These are phyloP conservation scores for Aspergillus hortae DNA, from an alignment of 2,329 filamentous ascomycete genomes.

Conservation along the genomic window DNA sequence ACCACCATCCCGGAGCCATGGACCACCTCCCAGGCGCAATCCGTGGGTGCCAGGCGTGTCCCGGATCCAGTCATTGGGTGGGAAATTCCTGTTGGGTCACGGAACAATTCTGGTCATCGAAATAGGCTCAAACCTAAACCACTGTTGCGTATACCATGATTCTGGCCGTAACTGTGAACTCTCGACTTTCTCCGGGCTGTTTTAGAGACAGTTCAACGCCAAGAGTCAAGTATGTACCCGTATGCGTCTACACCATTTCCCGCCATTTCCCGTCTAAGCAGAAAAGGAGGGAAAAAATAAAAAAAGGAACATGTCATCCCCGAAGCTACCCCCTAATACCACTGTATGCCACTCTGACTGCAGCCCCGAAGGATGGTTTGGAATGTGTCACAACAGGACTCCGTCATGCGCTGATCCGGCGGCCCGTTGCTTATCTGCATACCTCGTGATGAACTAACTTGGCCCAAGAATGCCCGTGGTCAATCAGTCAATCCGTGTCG, in stretches of 20 bases:
- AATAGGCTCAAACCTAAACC: neutral
- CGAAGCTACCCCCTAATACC: no score
- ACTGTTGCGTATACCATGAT: neutral
- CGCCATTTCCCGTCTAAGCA: no score
- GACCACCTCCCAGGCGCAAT: neutral
- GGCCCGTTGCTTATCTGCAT: slow-evolving; percentile 4
- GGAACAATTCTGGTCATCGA: neutral
- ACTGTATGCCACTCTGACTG: neutral
- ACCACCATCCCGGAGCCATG: neutral
- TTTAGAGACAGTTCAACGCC: no score
- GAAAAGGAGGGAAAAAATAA: no score
- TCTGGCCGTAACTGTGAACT: neutral
- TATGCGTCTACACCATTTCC: no score
- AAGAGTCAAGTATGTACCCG: no score
- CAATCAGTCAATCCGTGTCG: neutral
- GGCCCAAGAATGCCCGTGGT: no score
- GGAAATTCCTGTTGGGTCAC: neutral
- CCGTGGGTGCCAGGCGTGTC: neutral
- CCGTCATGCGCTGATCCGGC: slow-evolving; percentile 1
- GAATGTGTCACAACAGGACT: neutral
- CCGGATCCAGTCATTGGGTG: neutral
- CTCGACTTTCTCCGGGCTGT: no score
- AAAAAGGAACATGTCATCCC: no score
- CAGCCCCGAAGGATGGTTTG: neutral
- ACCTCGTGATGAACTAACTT: neutral